These are phyloP conservation scores for Pythium utonaiense DNA, from an alignment of 352 stramenopile genomes.

Conservation along the genomic window DNA sequence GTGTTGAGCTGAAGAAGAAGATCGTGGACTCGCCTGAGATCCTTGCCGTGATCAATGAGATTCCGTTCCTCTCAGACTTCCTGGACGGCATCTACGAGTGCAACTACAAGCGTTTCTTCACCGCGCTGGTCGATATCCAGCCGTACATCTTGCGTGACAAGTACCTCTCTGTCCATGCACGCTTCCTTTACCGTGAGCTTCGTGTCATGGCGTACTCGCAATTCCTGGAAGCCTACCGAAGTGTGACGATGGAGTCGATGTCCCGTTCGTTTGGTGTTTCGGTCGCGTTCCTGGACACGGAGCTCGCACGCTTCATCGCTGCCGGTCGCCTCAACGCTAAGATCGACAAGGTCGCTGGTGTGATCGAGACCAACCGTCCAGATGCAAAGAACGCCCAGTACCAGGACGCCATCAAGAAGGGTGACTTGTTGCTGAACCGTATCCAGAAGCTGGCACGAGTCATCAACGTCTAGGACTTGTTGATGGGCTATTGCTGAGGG, in stretches of 20 bases:
- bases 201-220: conserved; percentile 97
- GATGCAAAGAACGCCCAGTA: conserved; percentile 99
- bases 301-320: conserved; percentile 98
- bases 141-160: conserved; percentile 88
- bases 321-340: conserved; percentile 96
- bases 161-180: conserved; percentile 91
- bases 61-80: conserved; percentile 79
- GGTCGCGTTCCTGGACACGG: conserved; percentile 93
- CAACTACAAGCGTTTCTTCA: conserved; percentile 97
- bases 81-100: conserved; percentile 96
- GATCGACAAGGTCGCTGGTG: conserved; percentile 98
- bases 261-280: conserved; percentile 94
- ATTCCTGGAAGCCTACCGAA: conserved; percentile 97
- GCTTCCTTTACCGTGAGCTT: conserved; percentile 96
- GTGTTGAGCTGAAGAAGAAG: conserved; percentile 97
- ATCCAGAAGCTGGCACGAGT: conserved; percentile 98
- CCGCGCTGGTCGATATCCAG: conserved; percentile 86
- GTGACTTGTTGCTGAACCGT: conserved; percentile 97
- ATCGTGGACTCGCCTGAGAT: conserved; percentile 98
- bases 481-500: background rate
- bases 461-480: conserved; percentile 83
- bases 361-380: conserved; percentile 98
- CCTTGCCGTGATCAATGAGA: conserved; percentile 82
- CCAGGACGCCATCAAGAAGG: conserved; percentile 98
- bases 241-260: conserved; percentile 97